A percentile compares a stretch with the other conserved stretches of the same genome.
Conservation (phyloP, 768 basidiomycete genomes). For the Amanita inopinata region DNA sequence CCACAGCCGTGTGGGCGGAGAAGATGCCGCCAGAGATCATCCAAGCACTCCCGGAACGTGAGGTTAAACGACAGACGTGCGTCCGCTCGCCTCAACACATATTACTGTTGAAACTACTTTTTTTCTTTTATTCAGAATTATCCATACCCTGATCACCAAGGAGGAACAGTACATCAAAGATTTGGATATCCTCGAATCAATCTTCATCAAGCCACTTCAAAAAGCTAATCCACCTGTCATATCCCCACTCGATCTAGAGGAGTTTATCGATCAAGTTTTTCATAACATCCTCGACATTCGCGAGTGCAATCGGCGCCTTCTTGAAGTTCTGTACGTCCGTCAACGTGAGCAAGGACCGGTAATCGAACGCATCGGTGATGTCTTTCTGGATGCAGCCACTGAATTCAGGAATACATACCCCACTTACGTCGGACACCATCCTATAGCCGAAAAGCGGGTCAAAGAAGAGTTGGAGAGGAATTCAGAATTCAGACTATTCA, state of each 20-base stretch:
- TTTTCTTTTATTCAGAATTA: constrained; percentile 43
- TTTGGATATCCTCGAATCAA: constrained; percentile 71
- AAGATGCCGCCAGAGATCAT: constrained; percentile 32
- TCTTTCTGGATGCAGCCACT: constrained; percentile 78
- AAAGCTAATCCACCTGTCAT: constrained; percentile 33
- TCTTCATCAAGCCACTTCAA: constrained; percentile 43
- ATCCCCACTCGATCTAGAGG: constrained; percentile 47
- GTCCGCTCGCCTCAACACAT: constrained; percentile 11
- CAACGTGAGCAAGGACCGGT: constrained; percentile 80
- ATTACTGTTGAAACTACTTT: neutral
- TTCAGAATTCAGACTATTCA: constrained; percentile 69
- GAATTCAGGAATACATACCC: constrained; percentile 86
- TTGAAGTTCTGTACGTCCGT: constrained; percentile 79
- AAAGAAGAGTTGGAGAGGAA: constrained; percentile 83
- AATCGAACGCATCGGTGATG: constrained; percentile 79
- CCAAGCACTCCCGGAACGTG: constrained; percentile 54
- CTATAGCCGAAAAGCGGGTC: constrained; percentile 76
- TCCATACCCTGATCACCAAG: constrained; percentile 80
- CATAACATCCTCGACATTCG: constrained; percentile 84
- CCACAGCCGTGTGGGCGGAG: constrained; percentile 36
- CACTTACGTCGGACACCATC: constrained; percentile 75
- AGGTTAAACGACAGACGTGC: constrained; percentile 74
- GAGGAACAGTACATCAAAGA: constrained; percentile 89
- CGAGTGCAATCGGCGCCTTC: constrained; percentile 70
- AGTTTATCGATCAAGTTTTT: constrained; percentile 86